Percentiles rank a stretch among this genome's conserved stretches.
phyloP scores from a whole-genome alignment of 2,329 filamentous ascomycete genomes.

The Aureobasidium uvarum region DNA sequence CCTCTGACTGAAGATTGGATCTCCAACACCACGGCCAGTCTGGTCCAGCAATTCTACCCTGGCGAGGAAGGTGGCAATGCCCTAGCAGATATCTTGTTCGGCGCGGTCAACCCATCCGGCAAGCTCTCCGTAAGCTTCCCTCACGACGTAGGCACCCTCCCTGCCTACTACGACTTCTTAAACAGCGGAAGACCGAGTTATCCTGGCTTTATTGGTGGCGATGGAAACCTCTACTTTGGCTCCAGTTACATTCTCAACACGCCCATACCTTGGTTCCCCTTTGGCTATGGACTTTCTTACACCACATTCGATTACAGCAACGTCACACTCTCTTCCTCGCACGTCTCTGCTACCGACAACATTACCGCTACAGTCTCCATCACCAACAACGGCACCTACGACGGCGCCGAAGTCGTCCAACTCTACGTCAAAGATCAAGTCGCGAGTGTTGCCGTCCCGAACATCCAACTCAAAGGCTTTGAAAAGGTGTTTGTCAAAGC shows the following conservation, averaged over 20 bases:
- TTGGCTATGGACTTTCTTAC: constrained; percentile 67
- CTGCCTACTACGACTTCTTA: constrained; percentile 70
- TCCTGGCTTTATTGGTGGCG: constrained; percentile 53
- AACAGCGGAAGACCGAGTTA: constrained; percentile 62
- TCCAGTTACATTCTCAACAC: constrained; percentile 63
- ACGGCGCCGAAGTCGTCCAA: constrained; percentile 67
- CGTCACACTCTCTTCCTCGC: constrained; percentile 51
- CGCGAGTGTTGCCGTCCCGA: constrained; percentile 62
- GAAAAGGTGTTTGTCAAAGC: constrained; percentile 62
- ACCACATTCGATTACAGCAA: constrained; percentile 61
- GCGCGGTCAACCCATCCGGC: constrained; percentile 63
- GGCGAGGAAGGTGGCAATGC: constrained; percentile 67
- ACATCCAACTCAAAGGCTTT: constrained; percentile 64
- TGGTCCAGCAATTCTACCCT: constrained; percentile 74
- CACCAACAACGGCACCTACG: constrained; percentile 57
- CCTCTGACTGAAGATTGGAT: constrained; percentile 73
- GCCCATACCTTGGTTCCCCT: constrained; percentile 61
- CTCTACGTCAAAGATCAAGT: constrained; percentile 64
- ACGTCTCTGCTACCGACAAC: constrained; percentile 51
- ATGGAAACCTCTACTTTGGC: constrained; percentile 63
- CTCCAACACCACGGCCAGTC: constrained; percentile 60
- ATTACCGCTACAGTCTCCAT: constrained; percentile 61
- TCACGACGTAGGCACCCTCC: constrained; percentile 63
- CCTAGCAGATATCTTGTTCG: constrained; percentile 64
- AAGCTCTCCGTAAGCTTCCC: constrained; percentile 67